Conservation (phyloP, 768 basidiomycete species). For the Tricholoma sp. region DNA sequence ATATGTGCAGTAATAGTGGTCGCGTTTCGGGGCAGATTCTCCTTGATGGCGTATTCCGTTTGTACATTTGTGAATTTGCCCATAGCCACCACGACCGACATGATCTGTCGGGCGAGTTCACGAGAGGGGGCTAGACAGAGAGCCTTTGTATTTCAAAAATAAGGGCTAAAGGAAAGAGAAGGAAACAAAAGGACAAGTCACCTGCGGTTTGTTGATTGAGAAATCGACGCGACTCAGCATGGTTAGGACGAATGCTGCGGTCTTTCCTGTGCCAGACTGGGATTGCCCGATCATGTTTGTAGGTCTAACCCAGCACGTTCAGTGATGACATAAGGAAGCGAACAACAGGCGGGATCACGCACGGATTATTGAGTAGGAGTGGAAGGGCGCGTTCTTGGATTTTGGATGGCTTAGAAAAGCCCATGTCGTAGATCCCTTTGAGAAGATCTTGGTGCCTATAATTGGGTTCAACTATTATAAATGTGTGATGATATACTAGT, state of each 20-base stretch:
- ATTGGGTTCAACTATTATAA: not conserved
- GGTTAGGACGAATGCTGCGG: conserved; percentile 94
- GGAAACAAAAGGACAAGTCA: conserved; percentile 20
- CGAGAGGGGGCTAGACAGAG: conserved; percentile 97
- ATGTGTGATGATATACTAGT: no score
- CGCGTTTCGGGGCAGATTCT: conserved; percentile 63
- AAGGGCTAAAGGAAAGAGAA: not conserved
- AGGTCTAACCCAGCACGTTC: conserved; percentile 47
- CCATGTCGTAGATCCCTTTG: conserved; percentile 92
- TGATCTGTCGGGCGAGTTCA: conserved; percentile 95
- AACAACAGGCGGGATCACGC: conserved; percentile 21
- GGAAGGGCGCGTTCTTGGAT: conserved; percentile 97
- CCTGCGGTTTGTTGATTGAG: conserved; percentile 77
- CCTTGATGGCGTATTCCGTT: conserved; percentile 94
- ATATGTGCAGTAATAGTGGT: conserved; percentile 79
- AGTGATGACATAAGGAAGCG: not conserved
- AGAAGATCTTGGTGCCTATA: conserved; percentile 77
- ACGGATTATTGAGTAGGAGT: conserved; percentile 87
- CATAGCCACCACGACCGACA: conserved; percentile 91
- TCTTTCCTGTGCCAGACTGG: conserved; percentile 98
- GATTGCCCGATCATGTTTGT: conserved; percentile 99
- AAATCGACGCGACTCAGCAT: conserved; percentile 96
- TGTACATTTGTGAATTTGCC: conserved; percentile 92
- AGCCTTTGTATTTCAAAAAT: conserved; percentile 46
- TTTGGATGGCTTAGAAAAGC: conserved; percentile 96